Evolutionary conservation across 345 rosid species (phyloP).

Genomic region (Punica granatum): DNA sequence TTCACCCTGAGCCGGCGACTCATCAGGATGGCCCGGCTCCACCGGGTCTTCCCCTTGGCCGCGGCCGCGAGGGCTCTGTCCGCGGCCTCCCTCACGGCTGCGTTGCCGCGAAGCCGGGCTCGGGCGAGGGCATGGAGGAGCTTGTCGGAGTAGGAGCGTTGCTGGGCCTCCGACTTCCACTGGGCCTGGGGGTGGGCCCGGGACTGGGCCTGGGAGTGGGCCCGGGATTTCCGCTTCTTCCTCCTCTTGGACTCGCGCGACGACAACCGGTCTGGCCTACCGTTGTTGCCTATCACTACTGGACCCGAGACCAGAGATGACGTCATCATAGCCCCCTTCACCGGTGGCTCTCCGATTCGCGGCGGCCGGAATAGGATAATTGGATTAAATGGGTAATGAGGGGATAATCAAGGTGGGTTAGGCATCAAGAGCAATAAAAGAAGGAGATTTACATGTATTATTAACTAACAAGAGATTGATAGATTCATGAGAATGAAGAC

Average conservation of each 20-base stretch:
- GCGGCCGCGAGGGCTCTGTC: slow-evolving; percentile 72
- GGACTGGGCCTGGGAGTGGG: slow-evolving; percentile 8
- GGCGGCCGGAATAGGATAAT: too few species aligned
- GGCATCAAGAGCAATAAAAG: too few species aligned
- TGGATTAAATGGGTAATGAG: background rate
- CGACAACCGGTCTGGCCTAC: slow-evolving; percentile 27
- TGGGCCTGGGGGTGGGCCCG: slow-evolving; percentile 20
- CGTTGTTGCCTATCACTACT: slow-evolving; percentile 9
- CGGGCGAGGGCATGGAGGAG: slow-evolving; percentile 64
- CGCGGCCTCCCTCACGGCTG: slow-evolving; percentile 80
- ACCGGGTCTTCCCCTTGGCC: slow-evolving; percentile 72
- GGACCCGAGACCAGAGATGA: slow-evolving; percentile 31
- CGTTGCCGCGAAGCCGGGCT: slow-evolving; percentile 38
- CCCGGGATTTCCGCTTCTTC: slow-evolving; percentile 34
- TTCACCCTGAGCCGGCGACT: slow-evolving; percentile 66
- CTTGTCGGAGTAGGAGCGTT: slow-evolving; percentile 72
- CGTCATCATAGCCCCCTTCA: slow-evolving; percentile 5
- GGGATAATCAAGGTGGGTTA: too few species aligned
- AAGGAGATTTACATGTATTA: too few species aligned
- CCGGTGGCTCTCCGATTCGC: background rate
- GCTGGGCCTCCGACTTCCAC: slow-evolving; percentile 84
- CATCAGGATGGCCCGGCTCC: slow-evolving; percentile 91
- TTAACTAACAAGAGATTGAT: background rate
- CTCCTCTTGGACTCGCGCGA: slow-evolving; percentile 36
- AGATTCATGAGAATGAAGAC: background rate